phyloP scores from a whole-genome alignment of 2,329 filamentous ascomycete species.

The Colletotrichum somersetense region DNA sequence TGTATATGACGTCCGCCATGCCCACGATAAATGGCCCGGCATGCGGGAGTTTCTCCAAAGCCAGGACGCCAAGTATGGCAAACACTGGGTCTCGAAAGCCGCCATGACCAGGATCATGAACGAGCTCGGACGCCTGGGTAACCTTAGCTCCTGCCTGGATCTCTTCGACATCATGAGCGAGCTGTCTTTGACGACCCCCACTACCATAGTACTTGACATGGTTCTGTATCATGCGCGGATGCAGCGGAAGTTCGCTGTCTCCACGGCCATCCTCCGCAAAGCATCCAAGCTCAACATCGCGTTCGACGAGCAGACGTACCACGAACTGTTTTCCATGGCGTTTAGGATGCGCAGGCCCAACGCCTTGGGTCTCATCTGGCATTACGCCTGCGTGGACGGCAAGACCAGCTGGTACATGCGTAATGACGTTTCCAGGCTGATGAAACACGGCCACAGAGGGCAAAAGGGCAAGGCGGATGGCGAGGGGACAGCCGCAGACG shows the following conservation, averaged over 20 bases:
- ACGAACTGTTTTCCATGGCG: constrained; percentile 55
- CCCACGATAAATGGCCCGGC: constrained; percentile 52
- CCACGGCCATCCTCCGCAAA: constrained; percentile 49
- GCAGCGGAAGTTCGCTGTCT: constrained; percentile 49
- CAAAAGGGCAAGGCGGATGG: neutral
- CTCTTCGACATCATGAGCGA: constrained; percentile 48
- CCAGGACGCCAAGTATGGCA: constrained; percentile 59
- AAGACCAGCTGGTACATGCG: constrained; percentile 48
- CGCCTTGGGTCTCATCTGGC: constrained; percentile 50
- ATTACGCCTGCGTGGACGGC: constrained; percentile 48
- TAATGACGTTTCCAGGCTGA: constrained; percentile 39
- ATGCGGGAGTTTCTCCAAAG: constrained; percentile 55
- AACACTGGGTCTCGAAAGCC: constrained; percentile 57
- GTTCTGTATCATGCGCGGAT: constrained; percentile 51
- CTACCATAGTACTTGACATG: constrained; percentile 52
- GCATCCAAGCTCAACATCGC: constrained; percentile 42
- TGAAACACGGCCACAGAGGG: neutral
- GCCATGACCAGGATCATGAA: constrained; percentile 56
- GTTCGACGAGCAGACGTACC: constrained; percentile 52
- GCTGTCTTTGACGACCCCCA: constrained; percentile 4
- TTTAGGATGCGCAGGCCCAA: constrained; percentile 50
- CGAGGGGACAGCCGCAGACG: neutral
- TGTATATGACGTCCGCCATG: constrained; percentile 55
- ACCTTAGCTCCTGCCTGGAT: constrained; percentile 45
- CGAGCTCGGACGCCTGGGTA: constrained; percentile 57